Evolutionary conservation across 768 basidiomycete species (phyloP).

Genomic region (Boletellus ananas): DNA sequence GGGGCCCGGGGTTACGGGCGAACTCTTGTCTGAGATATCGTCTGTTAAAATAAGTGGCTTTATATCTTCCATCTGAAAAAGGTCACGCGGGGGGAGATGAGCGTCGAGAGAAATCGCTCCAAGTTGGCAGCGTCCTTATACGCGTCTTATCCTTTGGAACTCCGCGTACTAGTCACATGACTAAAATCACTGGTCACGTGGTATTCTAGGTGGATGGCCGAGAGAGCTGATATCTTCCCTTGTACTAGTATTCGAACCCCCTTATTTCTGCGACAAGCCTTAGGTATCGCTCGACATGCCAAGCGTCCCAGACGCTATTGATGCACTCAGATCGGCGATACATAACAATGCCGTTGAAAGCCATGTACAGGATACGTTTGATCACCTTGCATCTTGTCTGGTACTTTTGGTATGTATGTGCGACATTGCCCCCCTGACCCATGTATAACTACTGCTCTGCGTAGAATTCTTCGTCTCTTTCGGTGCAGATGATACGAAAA

Average conservation of each 20-base stretch:
- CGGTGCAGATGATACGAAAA: constrained; percentile 35
- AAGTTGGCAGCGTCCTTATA: constrained; percentile 7
- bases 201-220: no score
- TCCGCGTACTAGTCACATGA: constrained; percentile 28
- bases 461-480: constrained; percentile 39
- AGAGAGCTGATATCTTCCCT: constrained; percentile 16
- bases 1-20: not conserved
- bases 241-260: not conserved
- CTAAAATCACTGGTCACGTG: constrained; percentile 29
- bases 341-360: constrained; percentile 27
- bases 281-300: constrained; percentile 9
- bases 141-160: constrained; percentile 20
- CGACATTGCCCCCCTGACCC: not conserved
- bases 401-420: constrained; percentile 40
- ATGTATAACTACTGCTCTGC: not conserved
- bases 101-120: constrained; percentile 1
- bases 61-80: constrained; percentile 18
- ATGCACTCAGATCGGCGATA: constrained; percentile 31
- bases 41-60: constrained; percentile 12
- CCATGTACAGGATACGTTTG: constrained; percentile 33
- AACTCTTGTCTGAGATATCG: constrained; percentile 4
- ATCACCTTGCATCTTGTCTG: constrained; percentile 40
- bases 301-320: constrained; percentile 29
- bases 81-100: constrained; percentile 11
- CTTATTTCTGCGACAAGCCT: not conserved